Evolutionary conservation across 805 yeast genomes (phyloP).

Genomic region (Sungouiella thailandica): DNA sequence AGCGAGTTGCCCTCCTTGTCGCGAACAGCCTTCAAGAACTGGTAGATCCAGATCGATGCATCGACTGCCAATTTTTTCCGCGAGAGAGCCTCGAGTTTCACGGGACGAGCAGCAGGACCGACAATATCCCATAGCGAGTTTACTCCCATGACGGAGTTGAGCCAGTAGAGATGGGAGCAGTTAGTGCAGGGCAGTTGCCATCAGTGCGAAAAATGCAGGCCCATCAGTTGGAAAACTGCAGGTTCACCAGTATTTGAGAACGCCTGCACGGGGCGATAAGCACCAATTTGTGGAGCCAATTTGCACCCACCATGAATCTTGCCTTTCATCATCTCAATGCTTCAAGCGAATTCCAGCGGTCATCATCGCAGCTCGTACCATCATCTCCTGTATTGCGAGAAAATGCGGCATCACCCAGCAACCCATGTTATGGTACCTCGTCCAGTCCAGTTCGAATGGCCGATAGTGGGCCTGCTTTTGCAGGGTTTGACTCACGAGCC

Average conservation of each 20-base stretch:
- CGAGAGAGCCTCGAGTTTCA: slow-evolving; percentile 76
- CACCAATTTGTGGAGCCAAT: not conserved
- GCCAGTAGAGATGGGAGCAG: no score
- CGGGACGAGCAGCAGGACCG: slow-evolving; percentile 88
- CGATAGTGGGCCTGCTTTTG: no score
- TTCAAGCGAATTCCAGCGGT: not conserved
- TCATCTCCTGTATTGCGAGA: not conserved
- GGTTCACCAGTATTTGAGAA: no score
- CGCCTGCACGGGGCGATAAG: no score
- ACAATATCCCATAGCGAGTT: slow-evolving; percentile 89
- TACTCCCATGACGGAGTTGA: slow-evolving; percentile 71
- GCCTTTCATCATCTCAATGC: not conserved
- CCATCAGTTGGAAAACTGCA: no score
- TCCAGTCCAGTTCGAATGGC: not conserved
- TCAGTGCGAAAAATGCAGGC: no score
- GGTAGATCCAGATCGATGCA: slow-evolving; percentile 98
- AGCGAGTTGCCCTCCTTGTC: slow-evolving; percentile 77
- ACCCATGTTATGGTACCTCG: not conserved
- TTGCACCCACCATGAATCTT: not conserved
- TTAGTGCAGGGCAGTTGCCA: no score
- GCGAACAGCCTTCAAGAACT: slow-evolving; percentile 90
- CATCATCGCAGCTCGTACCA: not conserved
- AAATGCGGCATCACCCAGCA: no score
- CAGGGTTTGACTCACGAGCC: slow-evolving; percentile 53
- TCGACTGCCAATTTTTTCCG: slow-evolving; percentile 85